Conservation (phyloP, 768 basidiomycete species). For the Mycena floridula region DNA sequence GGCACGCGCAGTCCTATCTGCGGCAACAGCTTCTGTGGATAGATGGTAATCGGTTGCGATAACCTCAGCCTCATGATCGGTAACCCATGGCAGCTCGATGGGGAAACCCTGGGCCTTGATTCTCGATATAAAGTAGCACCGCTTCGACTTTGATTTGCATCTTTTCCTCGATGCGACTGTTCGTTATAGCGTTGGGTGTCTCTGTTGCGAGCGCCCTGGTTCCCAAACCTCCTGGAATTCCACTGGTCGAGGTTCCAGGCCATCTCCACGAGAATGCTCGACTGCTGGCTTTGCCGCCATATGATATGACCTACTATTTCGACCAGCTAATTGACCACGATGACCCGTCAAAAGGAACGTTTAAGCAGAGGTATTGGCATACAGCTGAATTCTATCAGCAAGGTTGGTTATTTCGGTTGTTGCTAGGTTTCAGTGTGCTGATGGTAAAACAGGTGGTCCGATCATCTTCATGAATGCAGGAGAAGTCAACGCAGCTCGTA, state of each 20-base stretch:
- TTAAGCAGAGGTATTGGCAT: conserved; percentile 70
- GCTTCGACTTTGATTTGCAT: no score
- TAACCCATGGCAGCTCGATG: no score
- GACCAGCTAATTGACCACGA: conserved; percentile 33
- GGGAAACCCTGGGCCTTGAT: no score
- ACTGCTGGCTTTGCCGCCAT: conserved; percentile 11
- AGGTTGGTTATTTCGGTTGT: conserved; percentile 20
- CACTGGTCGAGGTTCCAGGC: background rate
- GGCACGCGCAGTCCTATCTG: no score
- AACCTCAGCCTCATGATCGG: no score
- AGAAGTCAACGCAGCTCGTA: conserved; percentile 51
- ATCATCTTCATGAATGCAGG: conserved; percentile 67
- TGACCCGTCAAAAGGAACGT: conserved; percentile 50
- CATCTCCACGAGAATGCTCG: background rate
- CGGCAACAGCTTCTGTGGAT: no score
- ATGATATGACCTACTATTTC: conserved; percentile 23
- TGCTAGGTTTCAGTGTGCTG: background rate
- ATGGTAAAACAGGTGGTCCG: conserved; percentile 40
- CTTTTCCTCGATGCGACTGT: no score
- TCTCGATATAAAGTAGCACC: no score
- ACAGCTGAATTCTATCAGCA: conserved; percentile 60
- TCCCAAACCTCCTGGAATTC: conserved; percentile 1
- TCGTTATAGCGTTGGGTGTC: no score
- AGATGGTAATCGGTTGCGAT: no score
- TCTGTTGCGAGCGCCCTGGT: no score